phyloP scores from a whole-genome alignment of 192 early-diverging fungal species.

The Coemansia sp. region DNA sequence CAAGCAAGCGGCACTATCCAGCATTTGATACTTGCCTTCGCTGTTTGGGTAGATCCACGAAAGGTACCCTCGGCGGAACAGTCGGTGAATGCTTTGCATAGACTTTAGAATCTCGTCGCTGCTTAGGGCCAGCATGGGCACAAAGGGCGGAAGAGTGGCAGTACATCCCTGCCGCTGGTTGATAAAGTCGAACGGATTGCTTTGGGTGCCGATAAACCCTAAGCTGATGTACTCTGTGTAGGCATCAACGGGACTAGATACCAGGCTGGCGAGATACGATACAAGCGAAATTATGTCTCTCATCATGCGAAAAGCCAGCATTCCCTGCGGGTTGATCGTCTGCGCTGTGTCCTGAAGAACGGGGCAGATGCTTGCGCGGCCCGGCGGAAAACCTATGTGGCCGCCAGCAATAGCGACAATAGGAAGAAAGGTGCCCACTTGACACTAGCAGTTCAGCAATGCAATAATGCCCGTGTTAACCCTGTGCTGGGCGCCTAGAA shows the following conservation, averaged over 20 bases:
- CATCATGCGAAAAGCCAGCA: slow-evolving; percentile 36
- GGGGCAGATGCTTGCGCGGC: slow-evolving; percentile 42
- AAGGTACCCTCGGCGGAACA: slow-evolving; percentile 36
- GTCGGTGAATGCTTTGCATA: slow-evolving; percentile 11
- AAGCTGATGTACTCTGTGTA: slow-evolving; percentile 20
- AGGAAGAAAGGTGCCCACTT: not conserved
- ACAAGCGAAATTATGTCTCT: slow-evolving; percentile 12
- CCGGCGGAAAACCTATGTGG: slow-evolving; percentile 22
- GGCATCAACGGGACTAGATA: slow-evolving; percentile 22
- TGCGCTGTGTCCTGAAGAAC: slow-evolving; percentile 29
- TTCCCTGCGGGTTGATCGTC: slow-evolving; percentile 47
- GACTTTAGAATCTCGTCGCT: slow-evolving; percentile 12
- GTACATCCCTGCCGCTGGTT: not conserved
- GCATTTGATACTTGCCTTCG: slow-evolving; percentile 11
- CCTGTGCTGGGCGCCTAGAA: not conserved
- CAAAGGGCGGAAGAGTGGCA: slow-evolving; percentile 21
- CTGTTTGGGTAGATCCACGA: slow-evolving; percentile 35
- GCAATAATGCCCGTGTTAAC: not conserved
- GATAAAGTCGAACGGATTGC: slow-evolving; percentile 11
- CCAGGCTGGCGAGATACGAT: slow-evolving; percentile 26
- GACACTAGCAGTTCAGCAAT: not conserved
- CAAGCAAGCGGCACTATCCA: not conserved
- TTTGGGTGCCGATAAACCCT: slow-evolving; percentile 11
- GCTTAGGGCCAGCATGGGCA: slow-evolving; percentile 25
- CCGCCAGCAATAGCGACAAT: not conserved